phyloP scores from a whole-genome alignment of 305 asterid species.

The Solanum hybrid region DNA sequence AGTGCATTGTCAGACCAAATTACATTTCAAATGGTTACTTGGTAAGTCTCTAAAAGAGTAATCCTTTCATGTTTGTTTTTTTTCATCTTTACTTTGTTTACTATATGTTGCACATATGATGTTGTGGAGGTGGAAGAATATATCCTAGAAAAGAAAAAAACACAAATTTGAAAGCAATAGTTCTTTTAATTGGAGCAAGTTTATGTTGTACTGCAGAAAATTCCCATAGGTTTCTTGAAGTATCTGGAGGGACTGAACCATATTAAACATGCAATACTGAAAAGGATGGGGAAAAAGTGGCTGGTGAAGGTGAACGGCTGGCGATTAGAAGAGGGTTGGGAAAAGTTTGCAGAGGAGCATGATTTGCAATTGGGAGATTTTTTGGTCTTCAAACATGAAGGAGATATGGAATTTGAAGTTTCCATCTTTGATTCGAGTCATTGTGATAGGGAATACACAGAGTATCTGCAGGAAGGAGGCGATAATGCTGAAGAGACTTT shows the following conservation, averaged over 20 bases:
- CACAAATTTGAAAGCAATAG: neutral
- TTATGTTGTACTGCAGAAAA: neutral
- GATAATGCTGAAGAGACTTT: neutral
- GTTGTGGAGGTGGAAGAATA: neutral
- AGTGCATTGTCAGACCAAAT: neutral
- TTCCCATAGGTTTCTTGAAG: neutral
- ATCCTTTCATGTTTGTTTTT: neutral
- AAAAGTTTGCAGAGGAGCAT: conserved; percentile 2
- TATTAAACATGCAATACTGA: neutral
- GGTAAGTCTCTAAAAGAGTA: neutral
- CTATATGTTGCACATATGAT: neutral
- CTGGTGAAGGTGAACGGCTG: neutral
- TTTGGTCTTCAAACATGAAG: conserved; percentile 6
- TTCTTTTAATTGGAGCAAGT: neutral
- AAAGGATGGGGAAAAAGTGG: neutral
- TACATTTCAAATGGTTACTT: neutral
- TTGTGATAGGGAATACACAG: neutral
- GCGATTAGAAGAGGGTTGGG: neutral
- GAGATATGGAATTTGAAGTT: conserved; percentile 8
- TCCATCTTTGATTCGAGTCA: conserved; percentile 1
- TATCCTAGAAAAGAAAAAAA: neutral
- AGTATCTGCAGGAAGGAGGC: neutral
- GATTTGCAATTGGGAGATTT: conserved; percentile 6
- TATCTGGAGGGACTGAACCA: neutral
- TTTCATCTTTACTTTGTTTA: neutral